These are phyloP conservation scores for Vaccinium corymbosum DNA, from an alignment of 148 eudicot genomes.

Conservation along the genomic window DNA sequence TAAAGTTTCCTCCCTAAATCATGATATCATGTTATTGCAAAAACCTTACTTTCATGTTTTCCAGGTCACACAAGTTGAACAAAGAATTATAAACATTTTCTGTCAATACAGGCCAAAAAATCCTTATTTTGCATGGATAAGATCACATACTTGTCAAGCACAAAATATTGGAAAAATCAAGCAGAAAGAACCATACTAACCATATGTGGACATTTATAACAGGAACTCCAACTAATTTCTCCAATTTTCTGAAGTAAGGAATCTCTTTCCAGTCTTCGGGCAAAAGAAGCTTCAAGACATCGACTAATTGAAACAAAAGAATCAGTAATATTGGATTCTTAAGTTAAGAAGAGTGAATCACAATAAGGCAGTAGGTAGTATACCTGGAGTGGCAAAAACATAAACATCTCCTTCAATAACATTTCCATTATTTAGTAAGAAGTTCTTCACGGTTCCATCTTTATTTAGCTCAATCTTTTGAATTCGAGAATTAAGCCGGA, in stretches of 20 bases:
- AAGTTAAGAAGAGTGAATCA: background rate
- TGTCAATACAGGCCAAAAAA: background rate
- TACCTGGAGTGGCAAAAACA: conserved; percentile 92
- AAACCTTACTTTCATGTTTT: background rate
- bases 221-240: conserved; percentile 94
- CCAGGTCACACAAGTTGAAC: background rate
- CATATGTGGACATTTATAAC: conserved; percentile 98
- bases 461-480: conserved; percentile 70
- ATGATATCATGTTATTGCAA: background rate
- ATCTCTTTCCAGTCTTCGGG: conserved; percentile 88
- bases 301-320: conserved; percentile 45
- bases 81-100: background rate
- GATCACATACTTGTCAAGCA: background rate
- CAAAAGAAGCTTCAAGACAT: conserved; percentile 79
- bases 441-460: conserved; percentile 66
- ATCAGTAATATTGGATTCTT: conserved; percentile 17
- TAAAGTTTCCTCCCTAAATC: background rate
- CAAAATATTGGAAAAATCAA: background rate
- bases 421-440: conserved; percentile 65
- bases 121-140: conserved; percentile 3
- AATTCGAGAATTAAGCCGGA: conserved; percentile 68
- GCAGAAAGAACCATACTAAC: conserved; percentile 41
- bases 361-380: conserved; percentile 6
- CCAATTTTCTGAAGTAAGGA: conserved; percentile 75
- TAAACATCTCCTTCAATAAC: conserved; percentile 75